phyloP scores from a whole-genome alignment of 139 green algal genomes.

The Picochlorum costavermella region DNA sequence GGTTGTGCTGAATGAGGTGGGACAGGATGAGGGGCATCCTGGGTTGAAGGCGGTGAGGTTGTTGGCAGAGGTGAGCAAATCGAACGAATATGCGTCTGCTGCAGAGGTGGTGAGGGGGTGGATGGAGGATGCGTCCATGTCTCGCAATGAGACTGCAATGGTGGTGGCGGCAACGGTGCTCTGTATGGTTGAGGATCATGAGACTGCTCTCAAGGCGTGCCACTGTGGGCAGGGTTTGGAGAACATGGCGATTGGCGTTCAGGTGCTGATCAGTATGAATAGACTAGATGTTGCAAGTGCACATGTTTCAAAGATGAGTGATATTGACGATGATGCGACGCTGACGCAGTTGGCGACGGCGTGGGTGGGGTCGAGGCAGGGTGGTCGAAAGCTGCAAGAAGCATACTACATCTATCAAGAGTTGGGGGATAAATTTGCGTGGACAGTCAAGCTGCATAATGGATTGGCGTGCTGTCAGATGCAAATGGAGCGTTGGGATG shows the following conservation, averaged over 20 bases:
- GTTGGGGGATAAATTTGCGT: conserved; percentile 91
- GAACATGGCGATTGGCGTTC: conserved; percentile 72
- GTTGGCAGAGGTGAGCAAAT: conserved; percentile 77
- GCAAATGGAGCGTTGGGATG: conserved; percentile 74
- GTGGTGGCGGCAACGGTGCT: conserved; percentile 74
- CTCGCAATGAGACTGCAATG: conserved; percentile 68
- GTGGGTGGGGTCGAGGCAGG: conserved; percentile 80
- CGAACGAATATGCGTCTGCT: conserved; percentile 50
- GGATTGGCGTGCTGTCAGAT: conserved; percentile 82
- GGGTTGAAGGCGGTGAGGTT: conserved; percentile 81
- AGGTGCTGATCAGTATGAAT: conserved; percentile 86
- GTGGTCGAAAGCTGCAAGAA: conserved; percentile 90
- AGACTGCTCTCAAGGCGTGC: conserved; percentile 85
- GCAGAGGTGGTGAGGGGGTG: conserved; percentile 28
- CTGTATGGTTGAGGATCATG: conserved; percentile 75
- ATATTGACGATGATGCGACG: conserved; percentile 87
- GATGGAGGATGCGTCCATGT: conserved; percentile 63
- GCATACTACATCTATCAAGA: conserved; percentile 93
- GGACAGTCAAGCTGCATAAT: conserved; percentile 82
- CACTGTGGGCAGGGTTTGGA: conserved; percentile 63
- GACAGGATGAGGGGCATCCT: conserved; percentile 44
- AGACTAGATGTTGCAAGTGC: conserved; percentile 84
- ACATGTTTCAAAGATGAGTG: conserved; percentile 65
- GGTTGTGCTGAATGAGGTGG: conserved; percentile 88
- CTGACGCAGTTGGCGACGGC: conserved; percentile 91